Percentiles rank a stretch among this genome's conserved stretches.
phyloP scores from a whole-genome alignment of 352 stramenopile genomes.

The Pythium biforme region DNA sequence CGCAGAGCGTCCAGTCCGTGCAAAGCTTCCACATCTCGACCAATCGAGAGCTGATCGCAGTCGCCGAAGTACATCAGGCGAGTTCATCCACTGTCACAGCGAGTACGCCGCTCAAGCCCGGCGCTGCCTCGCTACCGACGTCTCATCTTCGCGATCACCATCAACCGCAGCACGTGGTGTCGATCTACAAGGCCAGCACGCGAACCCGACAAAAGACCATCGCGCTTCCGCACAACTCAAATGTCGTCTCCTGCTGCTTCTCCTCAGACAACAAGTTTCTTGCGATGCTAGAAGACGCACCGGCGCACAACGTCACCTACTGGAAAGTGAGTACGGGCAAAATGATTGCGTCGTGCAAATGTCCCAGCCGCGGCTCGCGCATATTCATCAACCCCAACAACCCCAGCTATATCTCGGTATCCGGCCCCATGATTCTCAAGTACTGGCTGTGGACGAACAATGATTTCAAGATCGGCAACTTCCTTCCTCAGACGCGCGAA shows the following conservation, averaged over 20 bases:
- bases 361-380: conserved; percentile 56
- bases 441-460: conserved; percentile 78
- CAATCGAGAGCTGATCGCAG: conserved; percentile 65
- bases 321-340: conserved; percentile 83
- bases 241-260: conserved; percentile 65
- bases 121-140: neutral
- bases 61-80: conserved; percentile 54
- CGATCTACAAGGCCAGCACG: conserved; percentile 60
- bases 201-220: conserved; percentile 47
- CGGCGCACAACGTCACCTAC: conserved; percentile 69
- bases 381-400: conserved; percentile 76
- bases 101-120: conserved; percentile 10
- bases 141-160: conserved; percentile 33
- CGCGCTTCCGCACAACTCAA: conserved; percentile 47
- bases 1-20: conserved; percentile 44
- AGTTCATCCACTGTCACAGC: neutral
- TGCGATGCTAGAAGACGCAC: conserved; percentile 65
- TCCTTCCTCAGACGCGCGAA: conserved; percentile 69
- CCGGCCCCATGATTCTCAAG: conserved; percentile 71
- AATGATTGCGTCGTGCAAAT: conserved; percentile 65
- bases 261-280: conserved; percentile 79
- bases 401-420: conserved; percentile 71
- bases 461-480: conserved; percentile 78
- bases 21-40: conserved; percentile 69
- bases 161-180: conserved; percentile 47